Evolutionary conservation across 2,329 filamentous ascomycete genomes (phyloP).

Genomic region (Paraconiothyrium sp.): DNA sequence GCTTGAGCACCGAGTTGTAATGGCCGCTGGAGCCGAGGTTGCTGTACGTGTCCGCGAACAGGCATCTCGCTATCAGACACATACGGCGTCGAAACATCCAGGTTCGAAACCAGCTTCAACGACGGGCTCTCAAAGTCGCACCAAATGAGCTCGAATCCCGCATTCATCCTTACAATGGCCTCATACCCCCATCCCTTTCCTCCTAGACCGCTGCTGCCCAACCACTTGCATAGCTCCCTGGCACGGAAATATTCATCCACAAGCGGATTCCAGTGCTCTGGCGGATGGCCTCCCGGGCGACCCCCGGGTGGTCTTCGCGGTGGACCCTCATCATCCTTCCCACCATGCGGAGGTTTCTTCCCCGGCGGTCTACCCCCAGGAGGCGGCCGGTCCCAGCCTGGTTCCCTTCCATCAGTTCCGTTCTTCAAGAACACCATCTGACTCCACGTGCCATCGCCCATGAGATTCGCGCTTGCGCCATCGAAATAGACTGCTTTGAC

Average conservation of each 20-base stretch:
- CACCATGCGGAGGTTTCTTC: slow-evolving; percentile 5
- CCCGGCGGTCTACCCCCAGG: background rate
- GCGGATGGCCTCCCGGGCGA: background rate
- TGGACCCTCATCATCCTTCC: slow-evolving; percentile 7
- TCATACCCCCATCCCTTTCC: slow-evolving; percentile 61
- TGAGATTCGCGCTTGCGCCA: slow-evolving; percentile 60
- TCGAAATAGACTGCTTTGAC: slow-evolving; percentile 61
- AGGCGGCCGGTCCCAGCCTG: slow-evolving; percentile 9
- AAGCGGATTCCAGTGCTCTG: slow-evolving; percentile 46
- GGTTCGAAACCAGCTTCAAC: slow-evolving; percentile 54
- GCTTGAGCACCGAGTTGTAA: slow-evolving; percentile 7
- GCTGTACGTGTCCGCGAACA: background rate
- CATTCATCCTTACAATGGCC: slow-evolving; percentile 62
- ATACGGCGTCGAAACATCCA: slow-evolving; percentile 58
- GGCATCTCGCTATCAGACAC: background rate
- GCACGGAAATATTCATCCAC: slow-evolving; percentile 60
- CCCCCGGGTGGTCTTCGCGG: slow-evolving; percentile 4
- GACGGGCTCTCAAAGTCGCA: slow-evolving; percentile 60
- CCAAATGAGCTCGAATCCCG: slow-evolving; percentile 64
- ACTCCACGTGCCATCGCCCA: slow-evolving; percentile 57
- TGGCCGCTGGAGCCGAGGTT: background rate
- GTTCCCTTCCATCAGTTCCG: slow-evolving; percentile 49
- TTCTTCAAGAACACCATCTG: slow-evolving; percentile 63
- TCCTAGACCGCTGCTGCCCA: slow-evolving; percentile 52
- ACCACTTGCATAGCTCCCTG: slow-evolving; percentile 59